Conservation (phyloP, 495 filamentous ascomycete species). For the Xylaria flabelliformis region DNA sequence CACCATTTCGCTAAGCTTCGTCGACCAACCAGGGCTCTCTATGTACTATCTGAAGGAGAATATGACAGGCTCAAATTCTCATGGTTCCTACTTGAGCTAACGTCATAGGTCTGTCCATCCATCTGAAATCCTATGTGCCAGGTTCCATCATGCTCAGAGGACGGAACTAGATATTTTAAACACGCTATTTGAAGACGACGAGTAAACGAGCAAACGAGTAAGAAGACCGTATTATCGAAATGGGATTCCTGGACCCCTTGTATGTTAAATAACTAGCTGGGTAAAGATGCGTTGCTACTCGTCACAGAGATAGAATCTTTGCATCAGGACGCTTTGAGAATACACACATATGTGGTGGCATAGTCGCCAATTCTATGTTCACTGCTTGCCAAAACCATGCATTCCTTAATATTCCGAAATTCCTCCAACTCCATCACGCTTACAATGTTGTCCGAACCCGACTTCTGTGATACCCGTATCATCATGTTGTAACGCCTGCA, state of each 20-base stretch:
- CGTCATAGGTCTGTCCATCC: not conserved
- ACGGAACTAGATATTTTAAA: not conserved
- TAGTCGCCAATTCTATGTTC: constrained; percentile 16
- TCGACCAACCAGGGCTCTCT: not conserved
- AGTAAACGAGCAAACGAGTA: not conserved
- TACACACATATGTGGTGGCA: constrained; percentile 11
- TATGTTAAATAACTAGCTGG: not conserved
- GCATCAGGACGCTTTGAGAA: constrained; percentile 1
- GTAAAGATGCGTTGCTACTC: constrained; percentile 6
- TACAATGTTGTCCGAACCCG: constrained; percentile 26
- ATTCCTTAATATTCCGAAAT: constrained; percentile 20
- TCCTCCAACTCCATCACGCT: constrained; percentile 30
- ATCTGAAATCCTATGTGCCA: not conserved
- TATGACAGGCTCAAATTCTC: not conserved
- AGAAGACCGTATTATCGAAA: not conserved
- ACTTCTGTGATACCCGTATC: constrained; percentile 21
- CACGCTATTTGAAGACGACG: not conserved
- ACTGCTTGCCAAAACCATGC: constrained; percentile 20
- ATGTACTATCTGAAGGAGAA: not conserved
- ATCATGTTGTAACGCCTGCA: constrained; percentile 29
- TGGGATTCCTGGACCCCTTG: not conserved
- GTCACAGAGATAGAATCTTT: not conserved
- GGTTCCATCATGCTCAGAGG: not conserved
- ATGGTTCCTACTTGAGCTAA: not conserved
- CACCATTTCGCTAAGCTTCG: not conserved